A percentile compares a stretch with the other conserved stretches of the same genome.
These are phyloP conservation scores for Tagetes erecta DNA, from an alignment of 129 eudicot genomes.

Conservation along the genomic window DNA sequence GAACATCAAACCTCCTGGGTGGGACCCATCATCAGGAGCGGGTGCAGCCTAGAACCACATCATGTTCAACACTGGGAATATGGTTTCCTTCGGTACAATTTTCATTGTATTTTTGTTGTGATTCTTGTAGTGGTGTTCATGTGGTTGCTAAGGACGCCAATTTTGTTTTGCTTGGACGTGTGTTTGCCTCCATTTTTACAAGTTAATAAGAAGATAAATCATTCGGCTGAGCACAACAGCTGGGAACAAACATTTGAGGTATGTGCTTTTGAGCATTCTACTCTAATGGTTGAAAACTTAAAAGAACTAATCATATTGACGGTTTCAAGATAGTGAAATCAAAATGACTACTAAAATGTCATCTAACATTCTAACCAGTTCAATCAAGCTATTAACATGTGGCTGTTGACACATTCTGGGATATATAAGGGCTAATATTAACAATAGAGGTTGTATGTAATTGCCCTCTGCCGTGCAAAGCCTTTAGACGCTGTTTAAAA, in stretches of 20 bases:
- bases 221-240: not conserved
- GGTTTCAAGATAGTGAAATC: not conserved
- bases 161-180: not conserved
- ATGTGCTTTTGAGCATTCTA: not conserved
- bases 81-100: not conserved
- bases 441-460: too few species aligned
- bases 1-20: slow-evolving; percentile 88
- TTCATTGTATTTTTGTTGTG: not conserved
- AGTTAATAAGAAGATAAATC: not conserved
- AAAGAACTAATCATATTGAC: not conserved
- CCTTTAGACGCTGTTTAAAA: too few species aligned
- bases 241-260: not conserved
- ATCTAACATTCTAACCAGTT: too few species aligned
- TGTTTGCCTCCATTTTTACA: not conserved
- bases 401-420: too few species aligned
- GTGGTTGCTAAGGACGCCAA: not conserved
- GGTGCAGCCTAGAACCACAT: slow-evolving; percentile 23
- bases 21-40: slow-evolving; percentile 65
- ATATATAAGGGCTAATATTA: too few species aligned
- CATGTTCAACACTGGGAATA: not conserved
- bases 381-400: too few species aligned
- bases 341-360: too few species aligned
- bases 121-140: not conserved
- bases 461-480: too few species aligned
- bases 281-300: not conserved